Evolutionary conservation across 108 stramenopile species (phyloP).

Genomic region (Nitzschia putrida): DNA sequence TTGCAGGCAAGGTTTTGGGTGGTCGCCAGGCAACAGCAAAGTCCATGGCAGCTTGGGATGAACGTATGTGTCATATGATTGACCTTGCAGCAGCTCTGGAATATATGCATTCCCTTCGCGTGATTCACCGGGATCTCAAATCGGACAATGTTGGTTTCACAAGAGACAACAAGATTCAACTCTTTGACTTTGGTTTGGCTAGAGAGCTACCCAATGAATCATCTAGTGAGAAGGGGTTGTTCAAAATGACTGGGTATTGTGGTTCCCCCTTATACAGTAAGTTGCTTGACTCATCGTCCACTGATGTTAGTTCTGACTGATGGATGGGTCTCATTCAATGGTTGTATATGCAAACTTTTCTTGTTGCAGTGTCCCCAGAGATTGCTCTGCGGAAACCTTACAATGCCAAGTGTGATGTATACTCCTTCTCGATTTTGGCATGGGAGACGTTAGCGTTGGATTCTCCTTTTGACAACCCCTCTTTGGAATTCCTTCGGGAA

Average conservation of each 20-base stretch:
- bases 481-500: not conserved
- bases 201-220: constrained; percentile 11
- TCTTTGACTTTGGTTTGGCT: constrained; percentile 40
- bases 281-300: constrained; percentile 29
- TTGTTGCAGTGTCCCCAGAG: constrained; percentile 56
- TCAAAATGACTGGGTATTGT: constrained; percentile 59
- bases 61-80: constrained; percentile 36
- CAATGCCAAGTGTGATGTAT: constrained; percentile 71
- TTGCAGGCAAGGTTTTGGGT: constrained; percentile 30
- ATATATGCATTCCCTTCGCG: constrained; percentile 16
- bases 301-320: constrained; percentile 45
- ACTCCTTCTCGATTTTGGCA: constrained; percentile 70
- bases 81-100: constrained; percentile 31
- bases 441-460: constrained; percentile 68
- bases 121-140: constrained; percentile 32
- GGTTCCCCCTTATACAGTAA: constrained; percentile 31
- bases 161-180: constrained; percentile 34
- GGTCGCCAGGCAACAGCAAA: constrained; percentile 32
- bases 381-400: constrained; percentile 33
- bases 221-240: not conserved
- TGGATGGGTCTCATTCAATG: constrained; percentile 6
- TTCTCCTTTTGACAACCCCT: constrained; percentile 45
- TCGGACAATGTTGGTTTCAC: constrained; percentile 41
- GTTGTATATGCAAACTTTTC: too few species aligned
- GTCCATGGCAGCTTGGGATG: constrained; percentile 24